Percentiles rank a stretch among this genome's conserved stretches.
phyloP scores from a whole-genome alignment of 306 rosid genomes.

The Argentina anserina region DNA sequence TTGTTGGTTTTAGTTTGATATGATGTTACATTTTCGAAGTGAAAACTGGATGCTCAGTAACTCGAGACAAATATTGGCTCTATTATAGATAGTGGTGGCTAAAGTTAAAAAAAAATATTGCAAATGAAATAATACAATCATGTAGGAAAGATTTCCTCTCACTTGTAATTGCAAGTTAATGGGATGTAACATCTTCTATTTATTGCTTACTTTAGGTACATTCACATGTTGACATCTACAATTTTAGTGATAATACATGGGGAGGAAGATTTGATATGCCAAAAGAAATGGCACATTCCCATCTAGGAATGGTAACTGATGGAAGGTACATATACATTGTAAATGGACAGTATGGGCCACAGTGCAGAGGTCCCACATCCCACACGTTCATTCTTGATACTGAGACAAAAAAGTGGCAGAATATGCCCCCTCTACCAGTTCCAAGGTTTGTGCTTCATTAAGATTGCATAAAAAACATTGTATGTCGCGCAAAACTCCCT shows the following conservation, averaged over 20 bases:
- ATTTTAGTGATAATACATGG: conserved; percentile 65
- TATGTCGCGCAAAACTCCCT: no score
- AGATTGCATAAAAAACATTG: background rate
- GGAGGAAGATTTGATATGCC: conserved; percentile 61
- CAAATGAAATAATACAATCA: background rate
- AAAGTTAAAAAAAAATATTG: background rate
- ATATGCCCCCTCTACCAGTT: conserved; percentile 66
- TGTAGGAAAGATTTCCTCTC: background rate
- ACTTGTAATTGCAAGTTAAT: conserved; percentile 1
- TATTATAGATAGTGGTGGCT: background rate
- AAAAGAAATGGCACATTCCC: conserved; percentile 86
- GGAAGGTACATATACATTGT: conserved; percentile 77
- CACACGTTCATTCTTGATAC: conserved; percentile 64
- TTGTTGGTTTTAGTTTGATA: background rate
- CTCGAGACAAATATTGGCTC: background rate
- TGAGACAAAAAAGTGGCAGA: conserved; percentile 57
- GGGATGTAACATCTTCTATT: background rate
- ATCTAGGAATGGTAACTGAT: conserved; percentile 83
- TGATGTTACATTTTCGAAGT: background rate
- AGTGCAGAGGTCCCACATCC: conserved; percentile 70
- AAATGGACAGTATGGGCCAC: conserved; percentile 85
- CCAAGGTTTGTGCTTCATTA: conserved; percentile 52
- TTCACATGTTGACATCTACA: conserved; percentile 74
- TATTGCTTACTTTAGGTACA: conserved; percentile 54
- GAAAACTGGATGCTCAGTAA: background rate